Percentiles rank a stretch among this genome's conserved stretches.
Evolutionary conservation across 1,284 basidiomycete species (phyloP).

Genomic region (Pseudozyma sp.): DNA sequence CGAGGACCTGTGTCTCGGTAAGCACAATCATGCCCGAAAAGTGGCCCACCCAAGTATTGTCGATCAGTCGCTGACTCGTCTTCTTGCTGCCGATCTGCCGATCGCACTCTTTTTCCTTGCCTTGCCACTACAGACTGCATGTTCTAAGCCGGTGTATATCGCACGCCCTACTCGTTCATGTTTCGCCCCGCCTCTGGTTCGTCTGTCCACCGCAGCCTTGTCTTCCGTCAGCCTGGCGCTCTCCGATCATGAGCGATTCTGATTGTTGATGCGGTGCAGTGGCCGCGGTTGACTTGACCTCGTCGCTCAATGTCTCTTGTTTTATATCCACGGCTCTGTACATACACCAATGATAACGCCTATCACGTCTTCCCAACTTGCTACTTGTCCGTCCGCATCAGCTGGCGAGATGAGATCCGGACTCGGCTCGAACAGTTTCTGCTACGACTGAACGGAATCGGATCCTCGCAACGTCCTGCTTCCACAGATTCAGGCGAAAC

Average conservation of each 20-base stretch:
- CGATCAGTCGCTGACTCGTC: background rate
- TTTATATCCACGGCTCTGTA: constrained; percentile 6
- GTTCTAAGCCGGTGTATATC: constrained; percentile 15
- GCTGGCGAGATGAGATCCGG: too few relatives aligned
- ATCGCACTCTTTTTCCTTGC: background rate
- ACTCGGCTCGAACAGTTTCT: too few relatives aligned
- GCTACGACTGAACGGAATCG: too few relatives aligned
- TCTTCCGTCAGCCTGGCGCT: background rate
- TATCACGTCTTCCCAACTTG: background rate
- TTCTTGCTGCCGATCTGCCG: background rate
- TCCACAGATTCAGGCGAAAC: too few relatives aligned
- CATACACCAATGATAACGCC: constrained; percentile 5
- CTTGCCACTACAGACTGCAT: constrained; percentile 34
- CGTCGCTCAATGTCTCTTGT: background rate
- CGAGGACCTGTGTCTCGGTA: constrained; percentile 56
- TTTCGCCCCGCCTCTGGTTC: background rate
- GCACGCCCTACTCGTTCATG: background rate
- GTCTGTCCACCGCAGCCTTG: background rate
- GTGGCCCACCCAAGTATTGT: too few relatives aligned
- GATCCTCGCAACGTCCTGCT: too few relatives aligned
- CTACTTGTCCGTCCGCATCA: too few relatives aligned
- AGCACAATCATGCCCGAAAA: background rate
- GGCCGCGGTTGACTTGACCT: background rate
- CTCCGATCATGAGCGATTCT: background rate
- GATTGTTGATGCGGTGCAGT: background rate